Evolutionary conservation across 2,329 filamentous ascomycete genomes (phyloP).

Genomic region (Leptographium radiaticola): DNA sequence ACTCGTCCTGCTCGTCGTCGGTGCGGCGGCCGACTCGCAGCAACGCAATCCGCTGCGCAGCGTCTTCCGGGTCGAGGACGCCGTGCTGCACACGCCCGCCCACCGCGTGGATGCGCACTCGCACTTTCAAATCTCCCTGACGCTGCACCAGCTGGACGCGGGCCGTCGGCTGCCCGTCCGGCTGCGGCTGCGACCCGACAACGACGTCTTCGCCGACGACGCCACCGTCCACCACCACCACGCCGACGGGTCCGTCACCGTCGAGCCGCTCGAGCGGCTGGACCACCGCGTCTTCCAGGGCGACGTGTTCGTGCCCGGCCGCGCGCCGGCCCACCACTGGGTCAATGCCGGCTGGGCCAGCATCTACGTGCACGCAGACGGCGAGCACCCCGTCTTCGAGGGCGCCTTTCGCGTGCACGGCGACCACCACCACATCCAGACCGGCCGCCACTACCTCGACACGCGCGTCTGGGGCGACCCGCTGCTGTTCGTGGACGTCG

Average conservation of each 20-base stretch:
- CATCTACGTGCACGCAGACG: constrained; percentile 66
- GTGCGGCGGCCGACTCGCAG: constrained; percentile 49
- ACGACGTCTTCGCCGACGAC: constrained; percentile 71
- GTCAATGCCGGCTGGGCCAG: constrained; percentile 76
- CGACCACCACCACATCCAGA: constrained; percentile 78
- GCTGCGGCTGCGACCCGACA: constrained; percentile 74
- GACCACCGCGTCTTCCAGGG: constrained; percentile 80
- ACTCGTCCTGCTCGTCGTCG: constrained; percentile 4
- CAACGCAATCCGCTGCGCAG: constrained; percentile 65
- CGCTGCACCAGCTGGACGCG: constrained; percentile 43
- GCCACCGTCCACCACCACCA: constrained; percentile 62
- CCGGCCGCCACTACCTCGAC: constrained; percentile 57
- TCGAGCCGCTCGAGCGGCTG: constrained; percentile 58
- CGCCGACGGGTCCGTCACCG: constrained; percentile 53
- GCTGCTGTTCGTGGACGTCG: constrained; percentile 21
- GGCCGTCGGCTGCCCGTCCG: constrained; percentile 52
- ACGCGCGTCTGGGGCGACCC: constrained; percentile 65
- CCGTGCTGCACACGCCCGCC: constrained; percentile 64
- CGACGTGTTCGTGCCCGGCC: constrained; percentile 49
- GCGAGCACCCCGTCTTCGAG: constrained; percentile 69
- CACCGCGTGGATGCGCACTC: constrained; percentile 70
- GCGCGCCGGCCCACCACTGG: constrained; percentile 47
- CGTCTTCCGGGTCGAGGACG: constrained; percentile 59
- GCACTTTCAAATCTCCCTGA: constrained; percentile 74
- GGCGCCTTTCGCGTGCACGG: constrained; percentile 73